Evolutionary conservation across 163 green algal species (phyloP), one percentile per base, ranked within the genome.

Genomic region (Volvox carteri): DNA sequence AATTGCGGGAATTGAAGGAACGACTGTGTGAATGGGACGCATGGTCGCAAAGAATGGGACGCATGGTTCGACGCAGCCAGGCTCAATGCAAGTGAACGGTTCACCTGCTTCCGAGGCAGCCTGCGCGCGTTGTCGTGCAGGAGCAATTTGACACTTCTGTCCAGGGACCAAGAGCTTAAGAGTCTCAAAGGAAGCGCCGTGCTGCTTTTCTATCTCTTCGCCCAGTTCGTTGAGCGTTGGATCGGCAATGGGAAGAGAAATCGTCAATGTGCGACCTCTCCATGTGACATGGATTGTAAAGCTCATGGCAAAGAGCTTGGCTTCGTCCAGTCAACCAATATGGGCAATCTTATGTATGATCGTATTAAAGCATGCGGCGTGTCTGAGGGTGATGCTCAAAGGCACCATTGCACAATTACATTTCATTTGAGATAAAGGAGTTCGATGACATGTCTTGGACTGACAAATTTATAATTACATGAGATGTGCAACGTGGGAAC

Each of bases 91-190:
- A n/a, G n/a, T n/a, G n/a, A n/a, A n/a, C n/a, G n/a, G n/a, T n/a
- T n/a, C 30, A 88, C 81, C 81, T 74, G 83, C 83, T 46, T 56
- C 12, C 14, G 68, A 81, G 4, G 83, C 83, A 12, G 4, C 2
- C 25, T 60, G 39, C 23, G 9, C 67, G 0, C 42, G 65, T 33
- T 46, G 19, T 1, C 33, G 35, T 7, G 48, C 37, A 3, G 83
- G 83, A 0, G 68, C 83, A 30, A 88, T 28, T 23, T 74, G 25
- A 11, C 84, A 37, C 30, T 89, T 89, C 25, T 12, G 25, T 1
- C 84, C 84, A 1, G 84, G 1, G 1, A 84, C 28, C 9, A 89
- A 73, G 5, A 89, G 54, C 54, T 89, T 89, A 4, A 84, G 6
- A 1, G 84, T 89, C 35, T 65, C 54, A 23, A 58, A 78, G 0